These are phyloP conservation scores for Aureobasidium vineae DNA, from an alignment of 2,329 filamentous ascomycete genomes.

Conservation along the genomic window DNA sequence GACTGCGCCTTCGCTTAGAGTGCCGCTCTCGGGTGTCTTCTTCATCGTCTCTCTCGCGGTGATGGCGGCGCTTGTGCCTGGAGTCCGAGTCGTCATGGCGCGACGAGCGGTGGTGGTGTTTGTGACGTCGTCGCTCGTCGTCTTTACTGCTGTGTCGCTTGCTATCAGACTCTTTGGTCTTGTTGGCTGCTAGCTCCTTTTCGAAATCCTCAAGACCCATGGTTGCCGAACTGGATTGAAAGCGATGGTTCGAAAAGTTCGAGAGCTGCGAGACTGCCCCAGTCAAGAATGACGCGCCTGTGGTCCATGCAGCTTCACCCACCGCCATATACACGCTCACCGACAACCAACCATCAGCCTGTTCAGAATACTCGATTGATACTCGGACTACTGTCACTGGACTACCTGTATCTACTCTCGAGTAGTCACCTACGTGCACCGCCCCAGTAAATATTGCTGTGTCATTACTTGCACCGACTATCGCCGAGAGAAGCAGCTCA, in stretches of 20 bases:
- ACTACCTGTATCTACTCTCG: background rate
- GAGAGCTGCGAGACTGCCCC: background rate
- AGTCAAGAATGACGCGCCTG: background rate
- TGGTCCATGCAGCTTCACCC: background rate
- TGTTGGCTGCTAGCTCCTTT: slow-evolving; percentile 67
- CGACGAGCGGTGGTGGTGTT: slow-evolving; percentile 51
- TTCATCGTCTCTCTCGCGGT: slow-evolving; percentile 48
- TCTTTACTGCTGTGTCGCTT: slow-evolving; percentile 46
- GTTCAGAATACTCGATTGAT: no score
- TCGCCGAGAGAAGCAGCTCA: background rate
- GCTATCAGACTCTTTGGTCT: slow-evolving; percentile 54
- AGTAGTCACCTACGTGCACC: background rate
- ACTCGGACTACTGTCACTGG: no score
- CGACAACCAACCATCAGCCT: no score
- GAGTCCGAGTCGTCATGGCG: slow-evolving; percentile 42
- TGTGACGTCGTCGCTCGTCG: slow-evolving; percentile 41
- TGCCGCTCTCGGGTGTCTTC: slow-evolving; percentile 41
- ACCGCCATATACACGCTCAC: no score
- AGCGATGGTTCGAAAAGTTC: background rate
- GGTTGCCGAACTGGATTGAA: background rate
- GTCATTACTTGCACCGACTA: background rate
- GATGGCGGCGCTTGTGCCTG: slow-evolving; percentile 62
- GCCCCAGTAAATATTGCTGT: background rate
- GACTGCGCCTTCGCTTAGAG: slow-evolving; percentile 34
- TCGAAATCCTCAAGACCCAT: slow-evolving; percentile 74